Conservation (phyloP, 1,284 basidiomycete genomes). For the Wallemia ichthyophaga region DNA sequence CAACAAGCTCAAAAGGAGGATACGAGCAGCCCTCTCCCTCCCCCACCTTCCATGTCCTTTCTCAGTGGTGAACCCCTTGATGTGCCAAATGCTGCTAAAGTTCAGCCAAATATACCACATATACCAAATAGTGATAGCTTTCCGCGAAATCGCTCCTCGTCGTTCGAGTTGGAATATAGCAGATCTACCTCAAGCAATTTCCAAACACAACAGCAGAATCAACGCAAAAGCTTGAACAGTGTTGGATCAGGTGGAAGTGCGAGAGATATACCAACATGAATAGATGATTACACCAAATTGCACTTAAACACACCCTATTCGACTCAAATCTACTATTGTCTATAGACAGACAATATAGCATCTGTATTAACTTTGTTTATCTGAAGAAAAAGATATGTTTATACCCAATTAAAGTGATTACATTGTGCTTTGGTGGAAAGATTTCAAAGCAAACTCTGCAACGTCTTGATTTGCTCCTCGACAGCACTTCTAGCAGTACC, state of each 20-base stretch:
- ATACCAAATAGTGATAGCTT: too few species aligned
- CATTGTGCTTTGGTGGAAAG: too few species aligned
- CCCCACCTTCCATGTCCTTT: background rate
- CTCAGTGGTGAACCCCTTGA: background rate
- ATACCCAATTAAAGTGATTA: too few species aligned
- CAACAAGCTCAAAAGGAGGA: background rate
- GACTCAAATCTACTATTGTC: too few species aligned
- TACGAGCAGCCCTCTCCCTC: background rate
- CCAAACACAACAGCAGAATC: background rate
- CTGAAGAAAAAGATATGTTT: background rate
- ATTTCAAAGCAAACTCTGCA: background rate
- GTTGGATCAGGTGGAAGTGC: background rate
- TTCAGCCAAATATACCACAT: background rate
- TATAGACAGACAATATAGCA: too few species aligned
- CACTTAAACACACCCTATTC: too few species aligned
- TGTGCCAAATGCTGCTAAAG: background rate
- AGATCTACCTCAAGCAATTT: background rate
- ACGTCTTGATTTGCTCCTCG: conserved; percentile 38
- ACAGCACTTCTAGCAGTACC: conserved; percentile 64
- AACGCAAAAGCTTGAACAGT: background rate
- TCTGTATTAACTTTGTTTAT: too few species aligned
- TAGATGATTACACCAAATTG: too few species aligned
- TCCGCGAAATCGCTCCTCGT: background rate
- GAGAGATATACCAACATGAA: background rate
- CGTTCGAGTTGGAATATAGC: background rate